A percentile compares a stretch with the other conserved stretches of the same genome.
phyloP scores from a whole-genome alignment of 768 basidiomycete genomes.

The Paxillus ammoniavirescens region DNA sequence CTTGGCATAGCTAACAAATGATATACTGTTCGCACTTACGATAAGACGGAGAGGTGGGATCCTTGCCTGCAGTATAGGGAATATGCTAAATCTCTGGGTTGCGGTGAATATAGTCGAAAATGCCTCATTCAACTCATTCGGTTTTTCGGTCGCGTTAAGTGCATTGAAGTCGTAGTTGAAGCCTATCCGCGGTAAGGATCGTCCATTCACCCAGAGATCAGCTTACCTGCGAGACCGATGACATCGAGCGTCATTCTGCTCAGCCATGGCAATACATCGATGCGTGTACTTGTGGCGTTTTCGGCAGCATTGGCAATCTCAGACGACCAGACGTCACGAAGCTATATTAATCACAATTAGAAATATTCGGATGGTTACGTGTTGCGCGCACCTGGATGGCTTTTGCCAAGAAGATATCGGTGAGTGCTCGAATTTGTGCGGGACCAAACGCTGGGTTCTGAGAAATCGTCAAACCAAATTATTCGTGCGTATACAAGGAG shows the following conservation, averaged over 20 bases:
- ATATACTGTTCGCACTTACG: conserved; percentile 26
- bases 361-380: conserved; percentile 9
- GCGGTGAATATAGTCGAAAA: conserved; percentile 24
- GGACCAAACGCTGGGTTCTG: conserved; percentile 66
- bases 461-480: not conserved
- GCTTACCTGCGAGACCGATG: conserved; percentile 29
- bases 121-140: too few relatives aligned
- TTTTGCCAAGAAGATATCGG: conserved; percentile 57
- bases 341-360: too few relatives aligned
- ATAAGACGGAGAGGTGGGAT: conserved; percentile 39
- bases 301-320: conserved; percentile 12
- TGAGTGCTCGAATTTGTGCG: conserved; percentile 54
- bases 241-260: conserved; percentile 25
- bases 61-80: conserved; percentile 33
- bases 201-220: too few relatives aligned
- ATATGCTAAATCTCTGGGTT: conserved; percentile 8
- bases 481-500: not conserved
- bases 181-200: too few relatives aligned
- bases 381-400: conserved; percentile 40
- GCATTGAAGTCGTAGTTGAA: too few relatives aligned
- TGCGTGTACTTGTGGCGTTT: not conserved
- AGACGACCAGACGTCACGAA: too few relatives aligned
- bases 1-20: not conserved
- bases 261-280: conserved; percentile 35
- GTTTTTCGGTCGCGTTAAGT: too few relatives aligned